Evolutionary conservation across 192 early-diverging fungal species (phyloP).

Genomic region (Mortierella hygrophila): DNA sequence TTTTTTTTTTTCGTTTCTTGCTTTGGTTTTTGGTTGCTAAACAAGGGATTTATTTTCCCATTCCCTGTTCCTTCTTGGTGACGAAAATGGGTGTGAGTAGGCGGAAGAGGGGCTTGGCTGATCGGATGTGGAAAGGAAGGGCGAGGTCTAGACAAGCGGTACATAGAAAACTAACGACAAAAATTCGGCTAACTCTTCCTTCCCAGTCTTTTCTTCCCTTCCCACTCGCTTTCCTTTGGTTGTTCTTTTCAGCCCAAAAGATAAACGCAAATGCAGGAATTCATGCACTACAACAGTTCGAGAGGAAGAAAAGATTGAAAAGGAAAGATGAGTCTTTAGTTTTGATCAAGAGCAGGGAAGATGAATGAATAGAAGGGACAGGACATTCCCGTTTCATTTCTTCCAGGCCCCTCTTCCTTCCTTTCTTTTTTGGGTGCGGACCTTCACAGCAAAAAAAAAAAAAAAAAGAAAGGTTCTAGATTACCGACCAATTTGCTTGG

Average conservation of each 20-base stretch:
- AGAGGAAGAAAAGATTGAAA: background rate
- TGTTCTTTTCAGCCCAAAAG: background rate
- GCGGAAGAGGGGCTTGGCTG: background rate
- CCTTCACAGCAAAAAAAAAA: background rate
- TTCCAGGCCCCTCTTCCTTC: background rate
- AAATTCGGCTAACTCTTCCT: background rate
- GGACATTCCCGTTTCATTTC: background rate
- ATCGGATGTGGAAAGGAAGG: background rate
- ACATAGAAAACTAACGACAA: background rate
- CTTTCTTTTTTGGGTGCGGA: background rate
- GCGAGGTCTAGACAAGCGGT: background rate
- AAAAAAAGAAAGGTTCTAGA: background rate
- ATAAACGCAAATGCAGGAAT: constrained; percentile 3
- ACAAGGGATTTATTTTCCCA: background rate
- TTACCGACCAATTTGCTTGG: background rate
- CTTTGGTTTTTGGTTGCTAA: background rate
- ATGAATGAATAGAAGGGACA: background rate
- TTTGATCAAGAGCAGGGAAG: background rate
- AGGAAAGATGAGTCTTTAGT: background rate
- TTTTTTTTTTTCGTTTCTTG: background rate
- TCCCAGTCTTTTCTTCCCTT: background rate
- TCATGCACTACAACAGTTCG: constrained; percentile 7
- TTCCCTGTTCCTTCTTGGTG: background rate
- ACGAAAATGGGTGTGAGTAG: background rate
- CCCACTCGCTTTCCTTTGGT: no score